Base-by-base conservation (phyloP, 495 filamentous ascomycete genomes). In the Xylaria acuta region DNA sequence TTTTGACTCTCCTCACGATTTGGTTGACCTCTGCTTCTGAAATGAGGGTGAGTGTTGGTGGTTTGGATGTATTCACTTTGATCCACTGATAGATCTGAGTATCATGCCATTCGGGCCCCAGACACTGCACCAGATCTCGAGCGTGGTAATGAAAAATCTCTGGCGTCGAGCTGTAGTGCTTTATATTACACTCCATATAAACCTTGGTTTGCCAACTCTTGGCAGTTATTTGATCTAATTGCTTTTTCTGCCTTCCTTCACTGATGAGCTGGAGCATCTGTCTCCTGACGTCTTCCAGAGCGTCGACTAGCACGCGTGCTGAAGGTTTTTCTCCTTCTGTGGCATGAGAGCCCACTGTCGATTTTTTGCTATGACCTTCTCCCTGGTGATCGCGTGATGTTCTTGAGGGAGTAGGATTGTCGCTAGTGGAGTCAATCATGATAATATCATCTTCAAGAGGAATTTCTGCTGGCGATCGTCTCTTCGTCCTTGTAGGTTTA, bases 101-200 rank as follows among this genome's bases (percentile, higher is more conserved):
- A 9, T 72, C 67, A 18, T 76, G 72, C 79, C 78, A 83, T 54
- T 79, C 80, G 11, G 73, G 73, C 49, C 70, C 75, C 12, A 82
- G 75, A 43, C 72, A 70, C 32, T 59, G 70, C 34, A 78, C 60
- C 25, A 81, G 75, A 16, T 80, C 80, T 32, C 69, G 74, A 3
- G 80, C 72, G 38, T 78, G 79, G 64, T 84, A 86, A 45, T 76
- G 71, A 20, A 80, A 72, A 20, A 81, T 71, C 14, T 83, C 75
- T 18, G 69, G 49, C 2, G 74, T 38, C 0, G 72, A 70, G 20
- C 27, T 54, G 65, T 81, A 77, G 3, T 73, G 63, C 34, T 73
- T 75, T 11, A 84, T 77, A 40, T 76, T 84, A 63, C 81, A 79
- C 40, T 76, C 76, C 59, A 77, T 71, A 60, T 73, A 83, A 14